Evolutionary conservation across 2,329 filamentous ascomycete genomes (phyloP), one percentile per base, ranked within the genome.

Genomic region (Bipolaris oryzae): DNA sequence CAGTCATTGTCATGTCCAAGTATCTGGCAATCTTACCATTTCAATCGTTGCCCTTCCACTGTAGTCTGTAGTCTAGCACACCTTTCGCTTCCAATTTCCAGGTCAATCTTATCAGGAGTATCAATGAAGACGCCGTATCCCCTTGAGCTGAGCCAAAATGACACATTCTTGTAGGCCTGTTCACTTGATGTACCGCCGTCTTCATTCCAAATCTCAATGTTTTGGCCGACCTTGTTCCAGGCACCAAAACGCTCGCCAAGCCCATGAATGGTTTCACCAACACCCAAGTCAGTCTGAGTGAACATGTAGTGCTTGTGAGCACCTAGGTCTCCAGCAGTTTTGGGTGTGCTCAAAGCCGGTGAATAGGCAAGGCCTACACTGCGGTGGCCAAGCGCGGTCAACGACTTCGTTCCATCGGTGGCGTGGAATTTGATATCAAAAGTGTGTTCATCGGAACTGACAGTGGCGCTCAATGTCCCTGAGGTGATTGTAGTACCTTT

Each of bases 71-170:
- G 82, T 49, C 89, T 81, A 39, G 84, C 88, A 57, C 85, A 87
- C n/a, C 89, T 79, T 77, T 92, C 89, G 62, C 87, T 90, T 3
- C 89, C 89, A 56, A 92, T 82, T 72, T 92, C 89, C 9, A 92
- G 78, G 54, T 90, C 89, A 5, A 92, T 85, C 43, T 82, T 84
- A 20, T 88, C 88, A 0, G 88, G 82, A 5, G 86, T 85, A 69
- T 92, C 89, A 57, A 92, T 85, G 70, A 92, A 92, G 31, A 92
- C 80, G 18, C 90, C 90, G 70, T 92, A 93, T 0, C 89, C 89
- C n/a, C 84, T 81, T 11, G 85, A 89, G 68, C 85, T 89, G 62
- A 90, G 77, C 82, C 85, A 90, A 73, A 90, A 89, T 0, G 85
- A 84, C 2, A 90, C 76, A 68, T 90, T 90, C 77, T 90, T 90